Conservation (phyloP, 345 rosid species). For the Diplotaxis tenuifolia region DNA sequence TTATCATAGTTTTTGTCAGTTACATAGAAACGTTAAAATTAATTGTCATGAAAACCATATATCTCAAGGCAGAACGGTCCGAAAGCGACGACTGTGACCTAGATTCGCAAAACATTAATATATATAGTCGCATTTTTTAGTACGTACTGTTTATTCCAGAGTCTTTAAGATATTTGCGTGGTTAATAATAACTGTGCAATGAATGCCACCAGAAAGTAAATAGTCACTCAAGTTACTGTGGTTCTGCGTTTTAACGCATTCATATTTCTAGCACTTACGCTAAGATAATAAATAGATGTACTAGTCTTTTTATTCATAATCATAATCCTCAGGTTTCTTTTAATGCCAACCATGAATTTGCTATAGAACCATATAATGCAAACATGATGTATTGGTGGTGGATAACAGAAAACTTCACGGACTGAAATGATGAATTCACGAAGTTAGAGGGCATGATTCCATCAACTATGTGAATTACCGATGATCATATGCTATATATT, state of each 20-base stretch:
- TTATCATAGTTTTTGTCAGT: conserved; percentile 2
- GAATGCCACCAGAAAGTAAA: neutral
- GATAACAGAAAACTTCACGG: neutral
- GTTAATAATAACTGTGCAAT: neutral
- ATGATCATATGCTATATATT: neutral
- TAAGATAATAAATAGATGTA: neutral
- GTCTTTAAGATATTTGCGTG: neutral
- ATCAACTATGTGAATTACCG: neutral
- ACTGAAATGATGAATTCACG: neutral
- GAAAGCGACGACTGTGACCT: conserved; percentile 21
- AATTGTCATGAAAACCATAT: neutral
- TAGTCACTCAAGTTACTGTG: neutral
- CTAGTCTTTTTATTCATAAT: neutral
- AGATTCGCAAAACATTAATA: neutral
- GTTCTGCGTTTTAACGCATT: neutral
- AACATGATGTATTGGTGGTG: neutral
- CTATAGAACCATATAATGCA: neutral
- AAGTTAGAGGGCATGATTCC: neutral
- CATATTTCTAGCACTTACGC: neutral
- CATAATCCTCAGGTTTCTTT: neutral
- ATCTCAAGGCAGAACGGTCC: conserved; percentile 29
- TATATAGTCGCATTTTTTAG: neutral
- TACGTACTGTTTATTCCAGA: neutral
- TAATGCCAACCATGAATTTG: neutral
- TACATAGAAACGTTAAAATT: neutral